phyloP scores from a whole-genome alignment of 2,329 filamentous ascomycete genomes.

The Scedosporium apiospermum region DNA sequence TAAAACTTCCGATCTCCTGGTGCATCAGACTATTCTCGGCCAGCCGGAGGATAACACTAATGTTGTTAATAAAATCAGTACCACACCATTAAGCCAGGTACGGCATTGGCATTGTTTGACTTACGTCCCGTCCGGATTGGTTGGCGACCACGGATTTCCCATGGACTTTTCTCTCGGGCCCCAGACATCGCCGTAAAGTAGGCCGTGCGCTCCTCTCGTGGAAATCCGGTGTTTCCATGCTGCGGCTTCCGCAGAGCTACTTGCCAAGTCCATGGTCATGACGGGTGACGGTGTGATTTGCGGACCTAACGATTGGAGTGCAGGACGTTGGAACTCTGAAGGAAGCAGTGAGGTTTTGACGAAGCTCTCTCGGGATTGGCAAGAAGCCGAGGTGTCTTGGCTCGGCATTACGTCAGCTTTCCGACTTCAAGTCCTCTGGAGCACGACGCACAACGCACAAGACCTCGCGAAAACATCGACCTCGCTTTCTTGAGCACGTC shows the following conservation, averaged over 20 bases:
- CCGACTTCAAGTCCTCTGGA: too few relatives aligned
- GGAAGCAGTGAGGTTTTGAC: too few relatives aligned
- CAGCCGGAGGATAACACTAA: conserved; percentile 13
- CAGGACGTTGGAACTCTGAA: too few relatives aligned
- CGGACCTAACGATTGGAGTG: too few relatives aligned
- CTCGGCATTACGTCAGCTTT: too few relatives aligned
- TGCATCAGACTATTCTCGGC: conserved; percentile 17
- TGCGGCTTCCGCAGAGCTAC: background rate
- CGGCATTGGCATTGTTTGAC: background rate
- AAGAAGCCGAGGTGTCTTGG: too few relatives aligned
- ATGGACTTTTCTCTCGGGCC: conserved; percentile 13
- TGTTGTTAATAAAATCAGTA: background rate
- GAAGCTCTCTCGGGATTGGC: too few relatives aligned
- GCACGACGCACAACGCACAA: too few relatives aligned
- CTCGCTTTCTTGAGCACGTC: too few relatives aligned
- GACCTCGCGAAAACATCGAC: too few relatives aligned
- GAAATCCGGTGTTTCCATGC: conserved; percentile 7
- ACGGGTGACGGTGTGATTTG: too few relatives aligned
- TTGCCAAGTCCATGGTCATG: too few relatives aligned
- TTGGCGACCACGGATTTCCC: conserved; percentile 12
- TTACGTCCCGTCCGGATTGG: conserved; percentile 12
- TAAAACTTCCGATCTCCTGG: conserved; percentile 11
- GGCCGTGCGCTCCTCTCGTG: conserved; percentile 11
- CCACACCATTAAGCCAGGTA: background rate
- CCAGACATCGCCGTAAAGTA: conserved; percentile 11